phyloP scores from a whole-genome alignment of 345 rosid species.

The Durio zibethinus region DNA sequence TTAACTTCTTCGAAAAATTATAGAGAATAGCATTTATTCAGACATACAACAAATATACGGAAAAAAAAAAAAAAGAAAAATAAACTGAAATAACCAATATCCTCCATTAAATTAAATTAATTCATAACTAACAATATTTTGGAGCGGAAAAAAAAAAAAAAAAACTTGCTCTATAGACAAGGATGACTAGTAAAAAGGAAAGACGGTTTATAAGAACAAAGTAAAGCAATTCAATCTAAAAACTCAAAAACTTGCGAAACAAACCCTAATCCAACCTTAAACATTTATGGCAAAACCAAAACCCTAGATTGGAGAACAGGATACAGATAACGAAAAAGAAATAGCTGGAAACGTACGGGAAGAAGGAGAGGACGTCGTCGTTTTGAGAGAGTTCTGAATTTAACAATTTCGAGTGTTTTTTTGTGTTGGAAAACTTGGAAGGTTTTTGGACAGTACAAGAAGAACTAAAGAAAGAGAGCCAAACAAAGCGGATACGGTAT shows the following conservation, averaged over 20 bases:
- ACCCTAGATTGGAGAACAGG: conserved; percentile 1
- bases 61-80: neutral
- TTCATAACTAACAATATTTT: neutral
- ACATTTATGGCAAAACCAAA: neutral
- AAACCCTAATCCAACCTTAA: neutral
- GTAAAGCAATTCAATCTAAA: neutral
- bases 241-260: neutral
- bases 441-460: neutral
- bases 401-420: neutral
- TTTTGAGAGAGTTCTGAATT: neutral
- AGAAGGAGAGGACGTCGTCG: neutral
- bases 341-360: neutral
- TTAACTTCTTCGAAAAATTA: neutral
- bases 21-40: neutral
- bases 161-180: neutral
- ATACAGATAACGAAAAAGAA: no score
- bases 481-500: neutral
- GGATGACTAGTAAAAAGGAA: neutral
- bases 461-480: neutral
- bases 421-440: neutral
- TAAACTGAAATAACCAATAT: neutral
- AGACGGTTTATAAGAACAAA: neutral
- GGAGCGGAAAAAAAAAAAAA: neutral
- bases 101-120: neutral
- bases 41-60: no score